Base-by-base conservation (phyloP, 179 eudicot genomes). In the Sideroxylon spinosum region DNA sequence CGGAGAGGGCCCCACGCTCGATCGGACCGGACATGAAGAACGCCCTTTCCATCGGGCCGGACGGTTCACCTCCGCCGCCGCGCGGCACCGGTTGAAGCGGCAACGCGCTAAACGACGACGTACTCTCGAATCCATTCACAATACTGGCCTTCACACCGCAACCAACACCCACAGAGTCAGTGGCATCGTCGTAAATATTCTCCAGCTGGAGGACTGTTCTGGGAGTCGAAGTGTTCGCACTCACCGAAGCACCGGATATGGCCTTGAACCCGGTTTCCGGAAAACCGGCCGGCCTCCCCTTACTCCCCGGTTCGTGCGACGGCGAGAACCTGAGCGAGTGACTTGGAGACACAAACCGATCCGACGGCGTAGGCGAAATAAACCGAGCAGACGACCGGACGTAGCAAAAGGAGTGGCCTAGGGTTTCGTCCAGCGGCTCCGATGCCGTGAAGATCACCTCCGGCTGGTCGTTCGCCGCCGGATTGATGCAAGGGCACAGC, bases 371-470 rank as follows among this genome's bases (percentile, higher is more conserved):
- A 0, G 98, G 98, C 17, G 97, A 92, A 65, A 90, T 71, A 60
- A 92, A 91, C 4, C 92, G 87, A 14, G 90, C 84, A 6, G 98
- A 94, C 8, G 97, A 89, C 0, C 92, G 94, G 22, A 91, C 93
- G 89, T 94, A 94, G 72, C 97, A 90, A 71, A 94, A 94, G 50
- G 98, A 94, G 75, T 94, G 98, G 9, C 98, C 98, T 73, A 94
- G 89, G 89, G 97, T 89, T 85, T 92, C 98, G 80, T 94, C 95
- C 0, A 89, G 75, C 0, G 86, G 87, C 46, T 86, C 88, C 7
- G 80, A 81, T 8, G 89, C 66, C 9, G 84, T 28, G 82, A 88
- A 88, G 61, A 87, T 76, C 32, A 73, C 78, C 61, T 86, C 85
- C 76, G 82, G 75, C 50, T 82, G 68, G 70, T 68, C 23, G 79